Evolutionary conservation across 2,329 filamentous ascomycete species (phyloP).

Genomic region (Scolecobasidium constrictum): DNA sequence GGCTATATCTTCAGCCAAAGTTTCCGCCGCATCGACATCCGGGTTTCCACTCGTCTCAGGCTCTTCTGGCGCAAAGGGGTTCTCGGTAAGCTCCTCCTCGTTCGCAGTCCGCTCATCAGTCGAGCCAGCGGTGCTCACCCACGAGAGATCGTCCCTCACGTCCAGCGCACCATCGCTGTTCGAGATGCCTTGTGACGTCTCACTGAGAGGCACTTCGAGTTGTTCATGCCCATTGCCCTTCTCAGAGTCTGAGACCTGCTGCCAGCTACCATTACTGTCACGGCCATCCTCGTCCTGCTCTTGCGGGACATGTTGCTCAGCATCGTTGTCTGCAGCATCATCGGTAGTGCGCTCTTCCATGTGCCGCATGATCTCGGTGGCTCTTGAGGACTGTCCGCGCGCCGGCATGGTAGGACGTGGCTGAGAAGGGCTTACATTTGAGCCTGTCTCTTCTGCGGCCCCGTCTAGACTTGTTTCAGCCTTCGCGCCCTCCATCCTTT

Average conservation of each 20-base stretch:
- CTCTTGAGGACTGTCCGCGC: conserved; percentile 33
- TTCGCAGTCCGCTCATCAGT: neutral
- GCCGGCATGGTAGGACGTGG: conserved; percentile 35
- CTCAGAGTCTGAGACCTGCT: conserved; percentile 23
- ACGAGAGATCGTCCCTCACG: conserved; percentile 1
- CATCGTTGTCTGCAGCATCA: neutral
- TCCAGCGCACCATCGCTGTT: neutral
- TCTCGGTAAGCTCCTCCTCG: conserved; percentile 1
- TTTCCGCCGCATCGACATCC: neutral
- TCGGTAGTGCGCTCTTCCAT: conserved; percentile 5
- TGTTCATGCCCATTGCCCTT: neutral
- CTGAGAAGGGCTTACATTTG: too few relatives aligned
- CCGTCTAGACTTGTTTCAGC: too few relatives aligned
- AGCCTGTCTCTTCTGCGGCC: too few relatives aligned
- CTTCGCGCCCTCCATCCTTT: neutral
- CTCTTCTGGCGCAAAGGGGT: neutral
- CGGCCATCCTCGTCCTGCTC: conserved; percentile 16
- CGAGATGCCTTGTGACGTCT: neutral
- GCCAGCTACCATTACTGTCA: conserved; percentile 28
- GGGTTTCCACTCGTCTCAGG: neutral
- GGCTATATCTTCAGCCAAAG: neutral
- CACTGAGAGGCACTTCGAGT: neutral
- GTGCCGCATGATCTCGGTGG: conserved; percentile 27
- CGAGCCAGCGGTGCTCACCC: conserved; percentile 8
- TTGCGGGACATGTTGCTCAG: conserved; percentile 12